phyloP scores from a whole-genome alignment of 495 filamentous ascomycete species.

The Penicillium lividum region DNA sequence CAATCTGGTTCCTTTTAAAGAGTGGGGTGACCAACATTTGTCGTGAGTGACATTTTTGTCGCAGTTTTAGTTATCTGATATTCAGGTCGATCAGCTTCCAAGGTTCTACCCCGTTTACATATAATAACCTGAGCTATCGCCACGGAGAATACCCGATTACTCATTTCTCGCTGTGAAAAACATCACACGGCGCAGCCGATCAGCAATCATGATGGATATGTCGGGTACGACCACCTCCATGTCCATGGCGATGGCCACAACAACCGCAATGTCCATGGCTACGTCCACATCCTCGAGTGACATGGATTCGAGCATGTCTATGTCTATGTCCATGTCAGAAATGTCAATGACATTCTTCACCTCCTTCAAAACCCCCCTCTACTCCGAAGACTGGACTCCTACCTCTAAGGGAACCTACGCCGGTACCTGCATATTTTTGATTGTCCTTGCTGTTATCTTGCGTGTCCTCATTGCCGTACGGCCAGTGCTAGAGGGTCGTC shows the following conservation, averaged over 20 bases:
- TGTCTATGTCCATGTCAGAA: conserved; percentile 12
- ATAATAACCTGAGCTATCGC: neutral
- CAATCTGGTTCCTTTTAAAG: neutral
- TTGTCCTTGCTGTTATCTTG: conserved; percentile 67
- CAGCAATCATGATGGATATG: conserved; percentile 24
- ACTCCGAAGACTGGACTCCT: conserved; percentile 73
- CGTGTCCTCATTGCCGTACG: conserved; percentile 71
- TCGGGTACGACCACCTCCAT: conserved; percentile 18
- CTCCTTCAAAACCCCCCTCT: conserved; percentile 68
- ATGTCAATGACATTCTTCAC: conserved; percentile 34
- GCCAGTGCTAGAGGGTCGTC: conserved; percentile 48
- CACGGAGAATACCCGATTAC: neutral
- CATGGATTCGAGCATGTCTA: conserved; percentile 17
- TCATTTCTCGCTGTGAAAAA: neutral
- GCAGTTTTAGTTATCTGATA: neutral
- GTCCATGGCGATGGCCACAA: conserved; percentile 11
- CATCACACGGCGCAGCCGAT: neutral
- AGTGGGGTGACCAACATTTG: neutral
- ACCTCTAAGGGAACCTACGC: conserved; percentile 67
- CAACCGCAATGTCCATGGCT: conserved; percentile 22
- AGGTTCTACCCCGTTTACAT: neutral
- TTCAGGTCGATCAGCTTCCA: neutral
- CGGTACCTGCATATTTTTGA: conserved; percentile 84
- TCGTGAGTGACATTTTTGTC: neutral
- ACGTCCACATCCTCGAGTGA: conserved; percentile 19